Evolutionary conservation across 768 basidiomycete species (phyloP).

Genomic region (Russula virescens): DNA sequence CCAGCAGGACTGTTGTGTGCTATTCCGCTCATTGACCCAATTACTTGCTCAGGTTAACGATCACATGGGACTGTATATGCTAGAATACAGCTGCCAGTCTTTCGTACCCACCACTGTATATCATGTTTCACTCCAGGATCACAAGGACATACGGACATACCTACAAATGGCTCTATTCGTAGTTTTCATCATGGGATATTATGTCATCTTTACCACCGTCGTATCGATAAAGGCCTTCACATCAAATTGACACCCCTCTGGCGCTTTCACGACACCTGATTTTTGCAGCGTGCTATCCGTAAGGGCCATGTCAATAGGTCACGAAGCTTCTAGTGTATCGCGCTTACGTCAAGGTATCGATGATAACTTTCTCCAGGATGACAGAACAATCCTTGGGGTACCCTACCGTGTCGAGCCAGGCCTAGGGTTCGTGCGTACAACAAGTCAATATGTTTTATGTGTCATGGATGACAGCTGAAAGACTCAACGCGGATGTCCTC

Average conservation of each 20-base stretch:
- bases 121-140: background rate
- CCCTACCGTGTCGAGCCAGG: constrained; percentile 75
- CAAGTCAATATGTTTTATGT: background rate
- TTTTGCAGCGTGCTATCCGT: constrained; percentile 57
- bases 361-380: constrained; percentile 60
- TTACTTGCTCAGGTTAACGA: background rate
- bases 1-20: background rate
- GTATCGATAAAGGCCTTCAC: constrained; percentile 19
- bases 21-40: background rate
- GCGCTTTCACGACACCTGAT: constrained; percentile 64
- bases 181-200: background rate
- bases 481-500: constrained; percentile 66
- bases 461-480: background rate
- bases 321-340: background rate
- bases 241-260: constrained; percentile 41
- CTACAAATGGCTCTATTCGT: background rate
- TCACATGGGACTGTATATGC: background rate
- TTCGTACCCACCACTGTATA: background rate
- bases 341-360: constrained; percentile 62
- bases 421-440: constrained; percentile 36
- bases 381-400: constrained; percentile 63
- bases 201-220: constrained; percentile 12
- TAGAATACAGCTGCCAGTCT: background rate
- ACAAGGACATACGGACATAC: constrained; percentile 2
- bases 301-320: constrained; percentile 3